Percentiles rank a stretch among this genome's conserved stretches.
Conservation (phyloP, 2,329 filamentous ascomycete species). For the Penicillium nordicum region DNA sequence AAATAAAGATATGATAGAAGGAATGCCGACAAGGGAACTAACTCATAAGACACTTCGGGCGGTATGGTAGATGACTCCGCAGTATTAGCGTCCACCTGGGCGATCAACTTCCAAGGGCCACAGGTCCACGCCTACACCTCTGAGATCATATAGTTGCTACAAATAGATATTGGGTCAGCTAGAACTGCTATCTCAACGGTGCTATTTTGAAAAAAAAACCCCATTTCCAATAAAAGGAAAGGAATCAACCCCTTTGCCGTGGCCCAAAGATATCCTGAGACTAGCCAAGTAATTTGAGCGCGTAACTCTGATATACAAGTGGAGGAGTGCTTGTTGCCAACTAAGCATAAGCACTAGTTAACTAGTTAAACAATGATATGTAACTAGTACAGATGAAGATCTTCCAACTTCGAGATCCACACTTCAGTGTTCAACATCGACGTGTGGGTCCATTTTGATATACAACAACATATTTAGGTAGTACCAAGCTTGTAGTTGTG, state of each 20-base stretch:
- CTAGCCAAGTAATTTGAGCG: conserved; percentile 1
- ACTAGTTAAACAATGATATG: not conserved
- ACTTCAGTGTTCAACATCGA: too few species aligned
- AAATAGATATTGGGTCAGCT: not conserved
- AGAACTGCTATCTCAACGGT: not conserved
- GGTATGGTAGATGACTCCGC: not conserved
- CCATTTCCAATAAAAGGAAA: not conserved
- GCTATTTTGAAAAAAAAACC: not conserved
- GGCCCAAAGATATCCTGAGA: not conserved
- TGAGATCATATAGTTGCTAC: not conserved
- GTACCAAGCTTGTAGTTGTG: too few species aligned
- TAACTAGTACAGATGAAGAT: too few species aligned
- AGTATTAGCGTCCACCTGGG: not conserved
- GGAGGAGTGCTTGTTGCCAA: not conserved
- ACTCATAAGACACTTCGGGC: not conserved
- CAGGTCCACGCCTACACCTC: not conserved
- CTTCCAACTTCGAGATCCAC: too few species aligned
- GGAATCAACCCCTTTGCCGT: not conserved
- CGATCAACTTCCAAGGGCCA: not conserved
- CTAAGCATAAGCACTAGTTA: not conserved
- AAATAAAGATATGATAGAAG: not conserved
- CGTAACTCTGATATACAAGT: not conserved
- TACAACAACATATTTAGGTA: too few species aligned
- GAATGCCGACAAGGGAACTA: not conserved
- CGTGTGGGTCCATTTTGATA: too few species aligned